Base-by-base conservation (phyloP, 202 grass and related monocot genomes). In the Carex arenaria region DNA sequence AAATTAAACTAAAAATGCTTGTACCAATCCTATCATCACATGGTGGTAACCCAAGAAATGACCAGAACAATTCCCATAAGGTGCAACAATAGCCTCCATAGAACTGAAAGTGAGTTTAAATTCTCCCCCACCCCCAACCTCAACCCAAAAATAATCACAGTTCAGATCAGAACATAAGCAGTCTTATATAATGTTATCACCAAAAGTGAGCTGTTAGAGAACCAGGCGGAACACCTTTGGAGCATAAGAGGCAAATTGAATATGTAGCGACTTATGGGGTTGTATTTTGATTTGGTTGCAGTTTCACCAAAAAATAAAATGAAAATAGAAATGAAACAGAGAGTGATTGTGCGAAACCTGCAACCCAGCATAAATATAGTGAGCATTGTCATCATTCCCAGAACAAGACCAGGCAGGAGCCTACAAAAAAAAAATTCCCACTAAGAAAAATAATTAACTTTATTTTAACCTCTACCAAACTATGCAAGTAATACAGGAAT, bases 371-470 rank as follows among this genome's bases (percentile, higher is more conserved):
- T 93, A 99, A 36, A 93, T 85, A 57, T 83, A 85, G 81, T 87
- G 84, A 80, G 86, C 32, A 78, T 49, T 90, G 75, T 15, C 83
- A 83, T 82, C 83, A 83, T 89, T 85, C 13, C 89, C 91, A 62
- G 88, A 90, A 86, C 93, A 99, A 60, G 93, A 93, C 96, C 93
- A 95, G 64, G 87, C 91, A 86, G 96, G 96, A 88, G 89, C 83
- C 91, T 99, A 86, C 67, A 84, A 84, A 22, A 74, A 68, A 34
- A 13, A 51, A 63, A 63, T 28, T 28, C 5, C 2, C 11, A 4
- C 47, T 74, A 74, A 54, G 47, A 53, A 57, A 8, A 57, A 54
- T 73, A 0, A 30, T 15, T 53, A 74, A 22, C 5, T 3, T 53
- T 20, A 53, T 15, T 30, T 54, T 70, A 67, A 67, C 32, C 10